Conservation (phyloP, 202 grass and related monocot species). For the Dendrocalamus latiflorus region DNA sequence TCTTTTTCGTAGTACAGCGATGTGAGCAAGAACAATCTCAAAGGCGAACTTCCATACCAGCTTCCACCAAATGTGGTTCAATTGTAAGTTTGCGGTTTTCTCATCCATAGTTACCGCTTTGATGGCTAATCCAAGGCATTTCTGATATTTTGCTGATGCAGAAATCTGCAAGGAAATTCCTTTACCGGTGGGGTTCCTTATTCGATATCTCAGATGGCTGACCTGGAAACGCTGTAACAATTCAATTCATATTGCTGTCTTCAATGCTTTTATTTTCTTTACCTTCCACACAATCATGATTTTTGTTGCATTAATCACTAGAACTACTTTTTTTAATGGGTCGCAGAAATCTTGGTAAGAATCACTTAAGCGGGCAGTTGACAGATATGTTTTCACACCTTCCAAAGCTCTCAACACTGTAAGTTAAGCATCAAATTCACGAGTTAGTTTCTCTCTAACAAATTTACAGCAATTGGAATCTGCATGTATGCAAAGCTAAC, state of each 20-base stretch:
- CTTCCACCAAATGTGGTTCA: constrained; percentile 82
- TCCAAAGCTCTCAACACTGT: constrained; percentile 71
- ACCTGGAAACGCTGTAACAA: constrained; percentile 79
- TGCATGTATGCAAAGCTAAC: background rate
- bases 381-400: constrained; percentile 83
- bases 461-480: background rate
- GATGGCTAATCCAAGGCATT: background rate
- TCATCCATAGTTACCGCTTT: constrained; percentile 2
- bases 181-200: constrained; percentile 78
- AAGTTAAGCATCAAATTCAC: constrained; percentile 36
- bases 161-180: constrained; percentile 75
- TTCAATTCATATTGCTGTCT: background rate
- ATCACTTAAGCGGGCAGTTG: constrained; percentile 76
- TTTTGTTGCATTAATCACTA: background rate
- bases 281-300: background rate
- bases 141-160: constrained; percentile 23
- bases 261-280: background rate
- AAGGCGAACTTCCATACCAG: constrained; percentile 81
- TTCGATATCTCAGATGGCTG: constrained; percentile 85
- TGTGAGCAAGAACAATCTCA: too few relatives aligned
- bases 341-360: constrained; percentile 72
- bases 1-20: too few relatives aligned
- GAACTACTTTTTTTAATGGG: background rate
- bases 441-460: background rate
- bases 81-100: constrained; percentile 45